phyloP scores from a whole-genome alignment of 2,329 filamentous ascomycete species.

The Trichoderma atrobrunneum region DNA sequence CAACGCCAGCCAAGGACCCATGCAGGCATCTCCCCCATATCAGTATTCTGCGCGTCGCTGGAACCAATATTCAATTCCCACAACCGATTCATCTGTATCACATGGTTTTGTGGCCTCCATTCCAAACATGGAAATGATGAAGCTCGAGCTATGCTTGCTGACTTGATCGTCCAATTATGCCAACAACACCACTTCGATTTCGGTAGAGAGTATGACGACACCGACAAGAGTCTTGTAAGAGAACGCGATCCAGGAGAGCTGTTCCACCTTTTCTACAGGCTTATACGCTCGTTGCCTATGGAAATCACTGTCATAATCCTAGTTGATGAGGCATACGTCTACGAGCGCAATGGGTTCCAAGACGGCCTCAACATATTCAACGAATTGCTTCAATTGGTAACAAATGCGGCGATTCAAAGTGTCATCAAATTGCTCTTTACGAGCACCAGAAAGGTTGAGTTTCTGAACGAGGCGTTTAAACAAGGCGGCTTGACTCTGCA shows the following conservation, averaged over 20 bases:
- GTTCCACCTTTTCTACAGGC: background rate
- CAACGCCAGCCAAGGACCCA: background rate
- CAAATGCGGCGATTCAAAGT: background rate
- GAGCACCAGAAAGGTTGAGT: accelerated
- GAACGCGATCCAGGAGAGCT: background rate
- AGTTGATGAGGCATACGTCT: background rate
- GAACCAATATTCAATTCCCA: background rate
- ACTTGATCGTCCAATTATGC: background rate
- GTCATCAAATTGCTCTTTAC: background rate
- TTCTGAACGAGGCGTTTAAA: background rate
- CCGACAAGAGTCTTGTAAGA: background rate
- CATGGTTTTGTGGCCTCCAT: background rate
- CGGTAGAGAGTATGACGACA: background rate
- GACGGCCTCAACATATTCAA: background rate
- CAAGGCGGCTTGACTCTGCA: background rate
- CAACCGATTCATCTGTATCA: background rate
- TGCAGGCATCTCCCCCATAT: background rate
- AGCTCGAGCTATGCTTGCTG: background rate
- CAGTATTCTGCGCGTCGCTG: background rate
- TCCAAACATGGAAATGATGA: background rate
- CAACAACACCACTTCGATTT: background rate
- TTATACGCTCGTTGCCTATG: background rate
- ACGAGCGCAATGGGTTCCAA: background rate
- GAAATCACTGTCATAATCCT: background rate
- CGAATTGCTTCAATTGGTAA: background rate